Evolutionary conservation across 2,329 filamentous ascomycete species (phyloP).

Genomic region (Didymella glomerata): DNA sequence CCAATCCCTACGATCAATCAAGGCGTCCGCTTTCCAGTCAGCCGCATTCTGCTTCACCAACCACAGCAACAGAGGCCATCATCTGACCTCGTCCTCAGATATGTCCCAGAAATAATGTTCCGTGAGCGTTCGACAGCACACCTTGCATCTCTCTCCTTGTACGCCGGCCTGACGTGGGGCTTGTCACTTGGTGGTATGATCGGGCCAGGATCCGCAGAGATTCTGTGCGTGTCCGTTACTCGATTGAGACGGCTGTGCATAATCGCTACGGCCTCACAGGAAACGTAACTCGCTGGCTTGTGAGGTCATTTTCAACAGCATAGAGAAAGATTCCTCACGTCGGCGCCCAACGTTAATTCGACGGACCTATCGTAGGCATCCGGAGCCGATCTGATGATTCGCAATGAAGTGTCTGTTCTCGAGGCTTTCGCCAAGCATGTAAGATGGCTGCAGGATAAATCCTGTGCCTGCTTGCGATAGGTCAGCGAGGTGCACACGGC

Average conservation of each 20-base stretch:
- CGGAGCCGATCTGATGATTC: neutral
- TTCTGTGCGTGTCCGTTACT: constrained; percentile 25
- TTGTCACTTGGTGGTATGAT: constrained; percentile 17
- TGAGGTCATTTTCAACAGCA: constrained; percentile 13
- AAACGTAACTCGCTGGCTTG: neutral
- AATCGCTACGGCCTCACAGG: constrained; percentile 12
- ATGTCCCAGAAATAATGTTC: neutral
- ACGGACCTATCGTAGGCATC: neutral
- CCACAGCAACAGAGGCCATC: constrained; percentile 17
- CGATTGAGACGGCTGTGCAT: constrained; percentile 28
- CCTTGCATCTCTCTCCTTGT: constrained; percentile 17
- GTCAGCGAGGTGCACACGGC: constrained; percentile 7
- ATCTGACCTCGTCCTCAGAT: constrained; percentile 9
- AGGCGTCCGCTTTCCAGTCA: constrained; percentile 10
- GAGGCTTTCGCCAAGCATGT: constrained; percentile 7
- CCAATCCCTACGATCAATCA: constrained; percentile 15
- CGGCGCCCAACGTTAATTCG: neutral
- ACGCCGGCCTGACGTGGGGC: constrained; percentile 18
- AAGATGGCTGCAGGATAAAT: constrained; percentile 11
- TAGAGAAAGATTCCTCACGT: neutral
- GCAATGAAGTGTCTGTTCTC: neutral
- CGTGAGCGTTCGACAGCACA: constrained; percentile 22
- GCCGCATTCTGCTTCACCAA: constrained; percentile 22
- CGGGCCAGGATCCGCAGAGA: constrained; percentile 22
- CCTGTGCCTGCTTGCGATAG: constrained; percentile 7